phyloP scores from a whole-genome alignment of 306 rosid species.

The Prunus campanulata region DNA sequence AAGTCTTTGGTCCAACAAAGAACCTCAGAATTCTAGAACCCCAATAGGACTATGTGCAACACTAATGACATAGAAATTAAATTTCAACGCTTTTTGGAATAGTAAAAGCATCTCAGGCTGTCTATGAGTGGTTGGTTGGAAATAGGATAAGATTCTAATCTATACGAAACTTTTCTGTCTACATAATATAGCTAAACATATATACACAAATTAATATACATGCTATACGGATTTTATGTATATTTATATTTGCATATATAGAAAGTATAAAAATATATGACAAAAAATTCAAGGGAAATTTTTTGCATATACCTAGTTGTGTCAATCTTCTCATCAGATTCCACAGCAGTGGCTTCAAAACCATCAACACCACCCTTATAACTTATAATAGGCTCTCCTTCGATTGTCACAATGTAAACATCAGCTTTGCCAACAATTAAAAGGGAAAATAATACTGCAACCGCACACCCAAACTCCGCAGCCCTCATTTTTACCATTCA shows the following conservation, averaged over 20 bases:
- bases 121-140: conserved; percentile 20
- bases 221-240: background rate
- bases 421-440: conserved; percentile 52
- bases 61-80: background rate
- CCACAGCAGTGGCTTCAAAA: conserved; percentile 94
- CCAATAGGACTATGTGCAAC: background rate
- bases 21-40: background rate
- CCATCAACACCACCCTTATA: conserved; percentile 82
- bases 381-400: conserved; percentile 94
- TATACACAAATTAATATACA: background rate
- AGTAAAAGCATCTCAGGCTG: conserved; percentile 14
- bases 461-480: conserved; percentile 28
- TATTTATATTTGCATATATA: background rate
- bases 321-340: conserved; percentile 86
- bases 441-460: conserved; percentile 39
- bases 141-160: conserved; percentile 1
- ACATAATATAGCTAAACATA: background rate
- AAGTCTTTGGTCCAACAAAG: background rate
- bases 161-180: background rate
- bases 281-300: background rate
- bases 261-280: background rate
- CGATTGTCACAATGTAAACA: conserved; percentile 77
- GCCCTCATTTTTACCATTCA: conserved; percentile 44
- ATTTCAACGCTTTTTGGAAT: background rate
- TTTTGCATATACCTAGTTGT: conserved; percentile 64